Percentiles rank a stretch among this genome's conserved stretches.
Conservation (phyloP, 2,329 filamentous ascomycete species). For the Ophiostoma ulmi region DNA sequence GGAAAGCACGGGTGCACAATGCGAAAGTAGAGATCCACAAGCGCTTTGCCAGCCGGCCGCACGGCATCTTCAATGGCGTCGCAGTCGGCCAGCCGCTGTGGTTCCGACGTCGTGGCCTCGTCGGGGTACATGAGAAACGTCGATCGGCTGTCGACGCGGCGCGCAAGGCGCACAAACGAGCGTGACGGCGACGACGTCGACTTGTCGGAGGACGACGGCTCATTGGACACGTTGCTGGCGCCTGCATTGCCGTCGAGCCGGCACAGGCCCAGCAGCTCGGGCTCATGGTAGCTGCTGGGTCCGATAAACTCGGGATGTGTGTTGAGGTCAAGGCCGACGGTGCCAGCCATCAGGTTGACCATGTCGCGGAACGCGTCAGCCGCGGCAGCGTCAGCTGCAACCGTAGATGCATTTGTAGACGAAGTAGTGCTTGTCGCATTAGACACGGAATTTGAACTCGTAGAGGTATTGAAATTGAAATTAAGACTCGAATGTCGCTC, state of each 20-base stretch:
- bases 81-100: slow-evolving; percentile 36
- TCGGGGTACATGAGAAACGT: slow-evolving; percentile 38
- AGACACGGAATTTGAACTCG: neutral
- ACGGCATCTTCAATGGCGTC: slow-evolving; percentile 37
- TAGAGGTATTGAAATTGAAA: neutral
- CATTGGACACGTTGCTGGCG: slow-evolving; percentile 10
- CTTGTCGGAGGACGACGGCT: neutral
- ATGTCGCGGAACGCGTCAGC: slow-evolving; percentile 9
- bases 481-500: neutral
- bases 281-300: slow-evolving; percentile 54
- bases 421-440: neutral
- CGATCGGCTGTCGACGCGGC: slow-evolving; percentile 36
- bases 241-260: slow-evolving; percentile 43
- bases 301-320: slow-evolving; percentile 58
- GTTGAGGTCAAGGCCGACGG: slow-evolving; percentile 44
- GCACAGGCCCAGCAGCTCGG: slow-evolving; percentile 52
- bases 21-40: slow-evolving; percentile 76
- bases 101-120: slow-evolving; percentile 36
- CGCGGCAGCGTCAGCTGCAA: neutral
- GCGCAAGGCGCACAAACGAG: slow-evolving; percentile 30
- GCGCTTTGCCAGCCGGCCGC: slow-evolving; percentile 34
- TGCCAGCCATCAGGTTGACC: slow-evolving; percentile 16
- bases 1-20: slow-evolving; percentile 77
- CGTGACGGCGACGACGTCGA: neutral
- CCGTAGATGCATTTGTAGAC: neutral